These are phyloP conservation scores for Colletotrichum higginsianum DNA, from an alignment of 2,329 filamentous ascomycete species.

Conservation along the genomic window DNA sequence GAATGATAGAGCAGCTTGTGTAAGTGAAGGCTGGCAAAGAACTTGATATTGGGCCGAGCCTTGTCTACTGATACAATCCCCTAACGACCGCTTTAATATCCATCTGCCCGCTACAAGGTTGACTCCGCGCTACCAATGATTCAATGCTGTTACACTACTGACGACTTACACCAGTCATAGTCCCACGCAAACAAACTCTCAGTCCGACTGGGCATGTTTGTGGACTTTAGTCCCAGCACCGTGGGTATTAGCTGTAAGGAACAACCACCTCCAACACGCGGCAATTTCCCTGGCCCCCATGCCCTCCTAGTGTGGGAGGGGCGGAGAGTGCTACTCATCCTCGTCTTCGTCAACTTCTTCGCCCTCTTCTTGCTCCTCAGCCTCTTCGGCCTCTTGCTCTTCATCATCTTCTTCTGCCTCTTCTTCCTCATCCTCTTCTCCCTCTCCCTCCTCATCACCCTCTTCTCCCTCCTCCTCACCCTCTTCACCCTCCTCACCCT, in stretches of 20 bases:
- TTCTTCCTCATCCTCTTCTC: background rate
- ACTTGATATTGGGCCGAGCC: background rate
- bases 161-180: background rate
- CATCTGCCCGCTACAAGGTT: background rate
- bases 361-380: slow-evolving; percentile 7
- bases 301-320: slow-evolving; percentile 5
- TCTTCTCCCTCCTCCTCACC: background rate
- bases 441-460: background rate
- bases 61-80: background rate
- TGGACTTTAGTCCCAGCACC: no score
- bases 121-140: background rate
- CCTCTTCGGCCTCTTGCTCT: background rate
- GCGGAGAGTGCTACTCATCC: slow-evolving; percentile 9
- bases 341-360: slow-evolving; percentile 10
- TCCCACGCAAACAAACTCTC: background rate
- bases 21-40: no score
- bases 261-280: background rate
- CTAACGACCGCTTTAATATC: background rate
- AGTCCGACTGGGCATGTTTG: no score
- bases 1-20: background rate
- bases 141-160: background rate
- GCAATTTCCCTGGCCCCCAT: background rate
- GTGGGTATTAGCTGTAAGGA: background rate
- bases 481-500: background rate
- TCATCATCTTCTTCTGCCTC: background rate